These are phyloP conservation scores for Phialocephala sp. DNA, from an alignment of 2,329 filamentous ascomycete species.

Conservation along the genomic window DNA sequence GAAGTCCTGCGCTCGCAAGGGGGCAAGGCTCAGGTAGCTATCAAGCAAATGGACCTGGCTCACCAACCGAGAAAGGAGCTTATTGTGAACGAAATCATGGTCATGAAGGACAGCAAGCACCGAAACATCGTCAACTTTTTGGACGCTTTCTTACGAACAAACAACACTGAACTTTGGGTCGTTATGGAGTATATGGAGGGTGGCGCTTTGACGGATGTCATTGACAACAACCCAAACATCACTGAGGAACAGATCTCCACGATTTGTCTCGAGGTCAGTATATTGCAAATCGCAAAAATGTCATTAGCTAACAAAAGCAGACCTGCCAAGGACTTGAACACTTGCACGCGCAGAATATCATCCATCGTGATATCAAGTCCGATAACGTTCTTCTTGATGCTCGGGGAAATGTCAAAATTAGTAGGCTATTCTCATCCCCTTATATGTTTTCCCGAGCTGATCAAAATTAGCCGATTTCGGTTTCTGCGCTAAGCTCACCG, in stretches of 20 bases:
- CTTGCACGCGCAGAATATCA: conserved; percentile 94
- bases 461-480: conserved; percentile 85
- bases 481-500: conserved; percentile 98
- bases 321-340: conserved; percentile 95
- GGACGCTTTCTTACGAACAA: conserved; percentile 94
- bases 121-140: conserved; percentile 99
- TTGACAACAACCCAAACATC: conserved; percentile 95
- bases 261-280: conserved; percentile 88
- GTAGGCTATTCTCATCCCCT: conserved; percentile 57
- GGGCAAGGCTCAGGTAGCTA: conserved; percentile 86
- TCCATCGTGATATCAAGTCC: conserved; percentile 98
- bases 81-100: conserved; percentile 99
- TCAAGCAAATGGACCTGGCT: conserved; percentile 99
- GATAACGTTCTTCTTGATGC: conserved; percentile 96
- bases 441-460: conserved; percentile 42
- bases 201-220: conserved; percentile 95
- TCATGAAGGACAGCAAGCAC: conserved; percentile 99
- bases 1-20: conserved; percentile 82
- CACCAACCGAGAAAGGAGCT: conserved; percentile 97
- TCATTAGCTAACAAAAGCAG: conserved; percentile 51
- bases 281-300: background rate
- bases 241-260: conserved; percentile 97
- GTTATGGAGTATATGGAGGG: conserved; percentile 99
- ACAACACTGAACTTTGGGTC: conserved; percentile 96
- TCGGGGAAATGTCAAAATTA: conserved; percentile 96